These are phyloP conservation scores for Aspergillus ochraceus DNA, from an alignment of 2,329 filamentous ascomycete species.

Conservation along the genomic window DNA sequence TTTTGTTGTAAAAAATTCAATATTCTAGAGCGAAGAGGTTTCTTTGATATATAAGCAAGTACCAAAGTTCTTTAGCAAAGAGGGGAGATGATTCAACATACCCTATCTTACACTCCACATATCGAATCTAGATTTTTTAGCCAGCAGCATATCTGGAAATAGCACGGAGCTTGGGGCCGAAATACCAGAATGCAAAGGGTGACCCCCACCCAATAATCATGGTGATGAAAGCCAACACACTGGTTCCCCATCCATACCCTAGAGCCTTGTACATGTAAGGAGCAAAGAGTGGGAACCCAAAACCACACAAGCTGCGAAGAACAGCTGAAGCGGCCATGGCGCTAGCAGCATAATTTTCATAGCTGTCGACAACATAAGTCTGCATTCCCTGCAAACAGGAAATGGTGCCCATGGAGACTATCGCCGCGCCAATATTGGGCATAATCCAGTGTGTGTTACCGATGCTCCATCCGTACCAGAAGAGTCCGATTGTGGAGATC, in stretches of 20 bases:
- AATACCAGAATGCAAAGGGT: constrained; percentile 49
- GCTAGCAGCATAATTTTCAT: constrained; percentile 26
- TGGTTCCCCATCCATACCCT: constrained; percentile 34
- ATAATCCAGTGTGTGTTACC: constrained; percentile 53
- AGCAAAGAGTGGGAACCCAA: constrained; percentile 37
- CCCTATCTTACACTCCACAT: too few species aligned
- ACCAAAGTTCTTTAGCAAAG: too few species aligned
- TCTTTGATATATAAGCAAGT: too few species aligned
- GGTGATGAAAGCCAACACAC: constrained; percentile 34
- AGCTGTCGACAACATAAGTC: constrained; percentile 38
- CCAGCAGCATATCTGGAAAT: constrained; percentile 39
- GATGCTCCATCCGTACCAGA: constrained; percentile 59
- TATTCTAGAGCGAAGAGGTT: too few species aligned
- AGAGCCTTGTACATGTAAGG: constrained; percentile 32
- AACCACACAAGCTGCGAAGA: constrained; percentile 18
- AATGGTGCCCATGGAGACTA: constrained; percentile 48
- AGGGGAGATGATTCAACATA: too few species aligned
- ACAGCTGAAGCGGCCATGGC: constrained; percentile 21
- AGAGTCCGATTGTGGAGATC: constrained; percentile 53
- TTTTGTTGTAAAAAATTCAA: too few species aligned
- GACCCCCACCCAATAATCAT: constrained; percentile 40
- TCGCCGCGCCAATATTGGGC: constrained; percentile 50
- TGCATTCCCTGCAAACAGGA: constrained; percentile 32
- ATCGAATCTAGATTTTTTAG: background rate
- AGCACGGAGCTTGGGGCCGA: constrained; percentile 42